These are phyloP conservation scores for Lolium rigidum DNA, from an alignment of 176 grass and related monocot species.

Conservation along the genomic window DNA sequence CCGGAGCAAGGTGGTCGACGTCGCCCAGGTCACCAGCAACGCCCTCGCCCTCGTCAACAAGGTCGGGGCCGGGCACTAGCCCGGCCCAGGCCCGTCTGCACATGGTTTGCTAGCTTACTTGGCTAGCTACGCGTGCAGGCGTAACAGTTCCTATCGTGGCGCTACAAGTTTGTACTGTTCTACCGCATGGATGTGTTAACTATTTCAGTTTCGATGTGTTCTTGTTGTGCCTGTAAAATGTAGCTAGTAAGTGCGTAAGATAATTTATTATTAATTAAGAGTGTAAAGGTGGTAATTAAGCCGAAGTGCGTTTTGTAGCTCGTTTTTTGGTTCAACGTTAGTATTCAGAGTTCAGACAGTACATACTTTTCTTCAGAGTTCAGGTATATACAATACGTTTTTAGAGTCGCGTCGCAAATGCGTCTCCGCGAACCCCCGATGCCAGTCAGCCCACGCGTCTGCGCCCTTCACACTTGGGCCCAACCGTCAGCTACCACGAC, in stretches of 20 bases:
- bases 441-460: too few relatives aligned
- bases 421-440: too few relatives aligned
- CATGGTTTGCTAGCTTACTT: not conserved
- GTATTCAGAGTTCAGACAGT: too few relatives aligned
- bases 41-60: constrained; percentile 85
- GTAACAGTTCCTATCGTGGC: not conserved
- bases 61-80: constrained; percentile 46
- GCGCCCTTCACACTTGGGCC: too few relatives aligned
- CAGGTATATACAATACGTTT: too few relatives aligned
- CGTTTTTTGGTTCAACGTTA: not conserved
- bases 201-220: not conserved
- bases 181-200: not conserved
- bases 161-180: not conserved
- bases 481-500: too few relatives aligned
- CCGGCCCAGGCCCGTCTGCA: not conserved
- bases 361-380: too few relatives aligned
- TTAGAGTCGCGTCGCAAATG: too few relatives aligned
- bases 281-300: constrained; percentile 1
- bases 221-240: not conserved
- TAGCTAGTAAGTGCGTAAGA: not conserved
- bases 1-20: constrained; percentile 78
- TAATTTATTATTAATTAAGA: not conserved
- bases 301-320: not conserved
- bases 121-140: not conserved
- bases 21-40: constrained; percentile 95